Evolutionary conservation across 192 early-diverging fungal species (phyloP).

Genomic region (Pilaira anomala): DNA sequence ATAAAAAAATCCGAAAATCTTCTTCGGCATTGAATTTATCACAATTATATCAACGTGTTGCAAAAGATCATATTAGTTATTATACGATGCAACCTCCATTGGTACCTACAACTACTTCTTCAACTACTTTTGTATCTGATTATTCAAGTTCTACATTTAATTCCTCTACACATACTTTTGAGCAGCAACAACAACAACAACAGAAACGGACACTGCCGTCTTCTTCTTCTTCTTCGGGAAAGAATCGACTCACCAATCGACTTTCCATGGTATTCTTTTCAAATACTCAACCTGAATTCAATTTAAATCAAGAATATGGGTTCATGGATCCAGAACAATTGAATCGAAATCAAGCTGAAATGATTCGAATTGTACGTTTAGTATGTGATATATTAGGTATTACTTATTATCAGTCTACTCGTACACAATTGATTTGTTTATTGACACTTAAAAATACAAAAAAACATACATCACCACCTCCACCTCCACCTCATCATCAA

Average conservation of each 20-base stretch:
- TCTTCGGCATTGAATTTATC: slow-evolving; percentile 14
- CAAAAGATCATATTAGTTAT: slow-evolving; percentile 28
- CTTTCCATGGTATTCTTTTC: slow-evolving; percentile 11
- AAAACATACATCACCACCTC: background rate
- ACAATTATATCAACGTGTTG: slow-evolving; percentile 27
- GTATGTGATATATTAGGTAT: slow-evolving; percentile 34
- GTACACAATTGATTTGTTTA: slow-evolving; percentile 21
- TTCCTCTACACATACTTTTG: background rate
- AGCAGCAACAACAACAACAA: slow-evolving; percentile 7
- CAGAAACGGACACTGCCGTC: background rate
- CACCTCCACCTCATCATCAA: background rate
- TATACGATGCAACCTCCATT: slow-evolving; percentile 32
- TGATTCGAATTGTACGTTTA: slow-evolving; percentile 10
- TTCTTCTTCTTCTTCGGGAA: background rate
- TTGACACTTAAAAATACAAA: slow-evolving; percentile 26
- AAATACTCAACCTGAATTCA: background rate
- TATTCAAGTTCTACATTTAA: background rate
- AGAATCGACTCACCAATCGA: background rate
- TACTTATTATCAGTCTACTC: slow-evolving; percentile 23
- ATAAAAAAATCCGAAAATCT: slow-evolving; percentile 13
- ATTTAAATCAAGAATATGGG: background rate
- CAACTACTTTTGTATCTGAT: slow-evolving; percentile 4
- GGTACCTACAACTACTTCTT: background rate
- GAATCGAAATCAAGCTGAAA: slow-evolving; percentile 8
- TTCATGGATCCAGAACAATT: background rate